Evolutionary conservation across 2,329 filamentous ascomycete genomes (phyloP).

Genomic region (Fusarium sp.): DNA sequence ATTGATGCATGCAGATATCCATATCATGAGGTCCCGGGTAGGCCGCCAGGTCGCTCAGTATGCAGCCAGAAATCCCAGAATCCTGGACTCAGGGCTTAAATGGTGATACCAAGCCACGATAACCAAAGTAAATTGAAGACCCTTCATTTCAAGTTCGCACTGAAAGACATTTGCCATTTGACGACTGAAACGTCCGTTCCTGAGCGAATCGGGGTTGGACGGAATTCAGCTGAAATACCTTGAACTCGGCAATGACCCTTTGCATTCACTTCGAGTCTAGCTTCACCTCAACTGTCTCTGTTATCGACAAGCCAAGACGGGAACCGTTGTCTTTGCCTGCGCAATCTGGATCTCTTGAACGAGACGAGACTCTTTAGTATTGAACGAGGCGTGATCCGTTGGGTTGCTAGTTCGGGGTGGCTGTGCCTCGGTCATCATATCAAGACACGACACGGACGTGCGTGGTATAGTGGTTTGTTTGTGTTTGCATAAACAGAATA

Average conservation of each 20-base stretch:
- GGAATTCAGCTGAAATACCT: slow-evolving; percentile 10
- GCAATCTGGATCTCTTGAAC: neutral
- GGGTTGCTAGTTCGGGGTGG: neutral
- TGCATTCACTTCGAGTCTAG: slow-evolving; percentile 4
- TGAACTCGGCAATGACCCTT: slow-evolving; percentile 5
- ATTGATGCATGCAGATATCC: neutral
- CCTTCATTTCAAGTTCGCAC: neutral
- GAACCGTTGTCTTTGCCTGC: slow-evolving; percentile 17
- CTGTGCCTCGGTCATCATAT: slow-evolving; percentile 3
- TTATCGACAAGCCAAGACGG: slow-evolving; percentile 25
- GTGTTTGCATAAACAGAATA: slow-evolving; percentile 28
- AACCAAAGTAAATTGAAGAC: slow-evolving; percentile 1
- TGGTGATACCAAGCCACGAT: slow-evolving; percentile 9
- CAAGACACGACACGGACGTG: slow-evolving; percentile 6
- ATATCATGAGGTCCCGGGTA: neutral
- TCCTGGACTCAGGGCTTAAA: neutral
- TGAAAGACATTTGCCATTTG: neutral
- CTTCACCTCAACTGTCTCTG: neutral
- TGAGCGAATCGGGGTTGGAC: neutral
- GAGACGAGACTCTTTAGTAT: slow-evolving; percentile 2
- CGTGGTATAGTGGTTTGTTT: slow-evolving; percentile 20
- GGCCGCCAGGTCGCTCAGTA: no score
- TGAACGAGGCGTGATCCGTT: slow-evolving; percentile 10
- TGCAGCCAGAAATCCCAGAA: neutral
- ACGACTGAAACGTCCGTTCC: neutral